Evolutionary conservation across 495 filamentous ascomycete species (phyloP), one percentile per base, ranked within the genome.

Genomic region (Aspergillus olivimuriae): DNA sequence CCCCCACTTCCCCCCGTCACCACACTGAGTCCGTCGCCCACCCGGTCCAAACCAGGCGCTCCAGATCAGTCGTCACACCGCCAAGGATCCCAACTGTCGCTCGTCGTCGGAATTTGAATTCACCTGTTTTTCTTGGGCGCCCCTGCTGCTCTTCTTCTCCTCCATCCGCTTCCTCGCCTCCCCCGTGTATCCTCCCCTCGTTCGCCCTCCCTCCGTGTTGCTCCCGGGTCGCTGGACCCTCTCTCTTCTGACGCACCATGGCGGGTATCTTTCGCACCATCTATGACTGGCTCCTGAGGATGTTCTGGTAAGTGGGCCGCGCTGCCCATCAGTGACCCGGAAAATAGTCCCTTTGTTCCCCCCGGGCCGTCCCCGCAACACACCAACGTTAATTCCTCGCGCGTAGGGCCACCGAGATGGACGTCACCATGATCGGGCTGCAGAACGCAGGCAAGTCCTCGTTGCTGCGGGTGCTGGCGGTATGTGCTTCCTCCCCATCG

Each of bases 391-490:
- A 47, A 34, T 53, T 22, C 36, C 38, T 42, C 23, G 39, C 43
- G 36, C 56, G 50, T 43, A 98, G 92, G 92, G 87, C 90, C 46
- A 95, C 88, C 30, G 92, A 98, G 75, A 95, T 98, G 88, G 91
- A 98, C 65, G 88, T 98, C 63, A 98, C 92, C 48, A 95, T 98
- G 88, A 94, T 98, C 72, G 92, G 92, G 18, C 72, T 98, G 62
- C 92, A 98, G 63, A 98, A 98, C 70, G 92, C 92, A 40, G 92
- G 92, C 48, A 98, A 98, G 69, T 97, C 92, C 36, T 96, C 91
- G 24, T 66, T 98, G 60, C 74, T 97, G 62, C 78, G 91, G 41
- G 92, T 98, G 46, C 71, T 98, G 47, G 89, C 92, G 70, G 92
- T 98, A 80, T 73, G 85, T 51, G 46, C 44, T 45, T 46, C 9